Evolutionary conservation across 495 filamentous ascomycete genomes (phyloP).

Genomic region (Aspergillus diversus): DNA sequence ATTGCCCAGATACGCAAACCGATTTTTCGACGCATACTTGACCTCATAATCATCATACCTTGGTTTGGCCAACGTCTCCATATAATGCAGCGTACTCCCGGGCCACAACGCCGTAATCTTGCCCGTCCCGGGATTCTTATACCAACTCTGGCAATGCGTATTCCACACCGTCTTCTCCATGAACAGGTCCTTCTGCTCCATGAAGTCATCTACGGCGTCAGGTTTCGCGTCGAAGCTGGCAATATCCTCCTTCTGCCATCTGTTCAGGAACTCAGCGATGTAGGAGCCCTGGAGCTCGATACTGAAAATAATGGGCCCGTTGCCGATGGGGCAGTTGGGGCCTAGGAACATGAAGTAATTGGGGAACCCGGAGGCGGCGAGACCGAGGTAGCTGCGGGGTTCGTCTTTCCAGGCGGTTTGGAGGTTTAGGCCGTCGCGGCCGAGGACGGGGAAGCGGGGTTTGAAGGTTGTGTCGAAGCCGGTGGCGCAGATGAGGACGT

Average conservation of each 20-base stretch:
- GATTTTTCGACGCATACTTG: constrained; percentile 41
- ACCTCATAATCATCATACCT: constrained; percentile 51
- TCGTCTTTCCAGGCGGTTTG: constrained; percentile 54
- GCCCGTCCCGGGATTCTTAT: constrained; percentile 33
- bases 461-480: constrained; percentile 51
- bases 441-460: constrained; percentile 48
- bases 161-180: constrained; percentile 44
- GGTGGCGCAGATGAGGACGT: constrained; percentile 48
- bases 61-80: constrained; percentile 48
- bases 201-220: constrained; percentile 48
- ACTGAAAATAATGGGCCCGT: constrained; percentile 8
- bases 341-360: constrained; percentile 68
- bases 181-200: constrained; percentile 28
- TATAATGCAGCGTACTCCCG: constrained; percentile 45
- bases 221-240: constrained; percentile 4
- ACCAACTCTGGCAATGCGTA: constrained; percentile 46
- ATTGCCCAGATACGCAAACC: constrained; percentile 34
- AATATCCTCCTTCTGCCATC: constrained; percentile 20
- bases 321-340: constrained; percentile 44
- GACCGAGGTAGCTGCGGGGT: constrained; percentile 59
- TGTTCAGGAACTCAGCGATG: constrained; percentile 12
- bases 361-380: constrained; percentile 61
- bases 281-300: constrained; percentile 12
- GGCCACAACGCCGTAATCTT: constrained; percentile 32
- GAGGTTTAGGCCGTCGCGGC: constrained; percentile 48